Evolutionary conservation across 371 early-diverging fungal species (phyloP).

Genomic region (Mortierella sp.): DNA sequence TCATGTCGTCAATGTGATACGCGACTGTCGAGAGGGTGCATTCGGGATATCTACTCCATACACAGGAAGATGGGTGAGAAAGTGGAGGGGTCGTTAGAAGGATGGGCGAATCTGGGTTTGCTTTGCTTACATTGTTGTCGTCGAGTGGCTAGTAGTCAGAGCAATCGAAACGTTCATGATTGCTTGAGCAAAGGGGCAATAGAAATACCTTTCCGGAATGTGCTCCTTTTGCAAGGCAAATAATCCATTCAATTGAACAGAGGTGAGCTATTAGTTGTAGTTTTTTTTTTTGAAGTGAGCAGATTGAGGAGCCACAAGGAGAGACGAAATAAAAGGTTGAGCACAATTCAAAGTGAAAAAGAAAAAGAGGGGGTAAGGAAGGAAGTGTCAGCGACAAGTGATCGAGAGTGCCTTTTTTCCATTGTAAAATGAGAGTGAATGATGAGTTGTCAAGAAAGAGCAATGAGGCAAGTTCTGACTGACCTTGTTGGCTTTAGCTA

Average conservation of each 20-base stretch:
- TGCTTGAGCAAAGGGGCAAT: not conserved
- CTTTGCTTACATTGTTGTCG: too few relatives aligned
- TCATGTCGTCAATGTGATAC: constrained; percentile 61
- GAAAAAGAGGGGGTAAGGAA: not conserved
- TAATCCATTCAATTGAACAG: constrained; percentile 40
- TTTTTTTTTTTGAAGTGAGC: not conserved
- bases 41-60: constrained; percentile 24
- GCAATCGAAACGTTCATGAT: not conserved
- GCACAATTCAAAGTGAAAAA: not conserved
- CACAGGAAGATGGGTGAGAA: not conserved
- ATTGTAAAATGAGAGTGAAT: not conserved
- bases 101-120: too few relatives aligned
- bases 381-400: not conserved
- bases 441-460: not conserved
- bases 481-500: constrained; percentile 50
- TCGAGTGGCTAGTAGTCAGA: not conserved
- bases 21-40: constrained; percentile 32
- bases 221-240: constrained; percentile 28
- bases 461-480: not conserved
- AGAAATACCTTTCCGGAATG: constrained; percentile 33
- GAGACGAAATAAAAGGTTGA: not conserved
- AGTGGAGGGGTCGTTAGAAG: too few relatives aligned
- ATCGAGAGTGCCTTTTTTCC: not conserved
- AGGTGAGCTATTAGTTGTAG: constrained; percentile 31
- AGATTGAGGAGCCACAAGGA: not conserved